Evolutionary conservation across 306 rosid genomes (phyloP), one percentile per base, ranked within the genome.

Genomic region (Glycine tomentella): DNA sequence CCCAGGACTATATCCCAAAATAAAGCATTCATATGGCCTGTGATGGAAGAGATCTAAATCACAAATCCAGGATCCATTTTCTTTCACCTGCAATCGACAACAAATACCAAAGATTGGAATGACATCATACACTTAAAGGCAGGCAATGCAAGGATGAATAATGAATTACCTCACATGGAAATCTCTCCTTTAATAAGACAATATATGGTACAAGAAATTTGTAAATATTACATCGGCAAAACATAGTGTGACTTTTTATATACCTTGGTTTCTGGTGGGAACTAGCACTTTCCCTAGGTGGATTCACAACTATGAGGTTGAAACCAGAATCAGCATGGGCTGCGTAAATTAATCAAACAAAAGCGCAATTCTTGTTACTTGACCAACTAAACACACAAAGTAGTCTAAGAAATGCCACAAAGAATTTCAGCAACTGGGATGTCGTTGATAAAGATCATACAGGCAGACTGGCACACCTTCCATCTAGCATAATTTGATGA

Each of bases 211-310:
- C 6, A 51, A 14, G 65, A 58, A 46, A 49, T 17, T 68, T 20
- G 68, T 17, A 34, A 65, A 13, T 17, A 6, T 42, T 42, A 52
- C 64, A 50, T 17, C 73, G 72, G 36, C 31, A 70, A 67, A 59
- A 12, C 40, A 72, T 56, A 17, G 45, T 72, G 46, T 44, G 49
- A 46, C 14, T 9, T 10, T 67, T 57, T 14, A 42, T 25, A 80
- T 76, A 91, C 98, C 91, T 92, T 48, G 71, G 86, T 86, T 95
- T 95, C 85, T 95, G 97, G 68, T 38, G 85, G 52, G 95, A 97
- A 82, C 98, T 95, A 65, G 92, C 98, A 89, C 91, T 95, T 87
- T 95, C 98, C 98, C 98, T 92, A 25, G 98, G 98, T 6, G 98
- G 98, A 84, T 95, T 97, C 36, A 95, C 78, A 75, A 91, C 85